Conservation (phyloP, 1,139 yeast genomes). For the Martiniozyma asiatica region DNA sequence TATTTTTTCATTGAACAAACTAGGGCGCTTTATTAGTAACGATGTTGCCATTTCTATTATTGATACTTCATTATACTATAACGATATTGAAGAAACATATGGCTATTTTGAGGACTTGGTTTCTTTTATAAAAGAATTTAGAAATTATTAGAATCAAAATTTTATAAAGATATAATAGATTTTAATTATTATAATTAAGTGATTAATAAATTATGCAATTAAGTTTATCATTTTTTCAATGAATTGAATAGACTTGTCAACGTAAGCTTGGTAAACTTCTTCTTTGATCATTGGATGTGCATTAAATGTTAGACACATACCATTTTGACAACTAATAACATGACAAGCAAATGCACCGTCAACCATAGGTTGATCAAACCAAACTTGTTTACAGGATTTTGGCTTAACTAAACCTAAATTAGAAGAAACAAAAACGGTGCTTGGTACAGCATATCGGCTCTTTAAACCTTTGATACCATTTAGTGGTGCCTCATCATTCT, state of each 20-base stretch:
- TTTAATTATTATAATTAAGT: no score
- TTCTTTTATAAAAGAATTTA: conserved; percentile 22
- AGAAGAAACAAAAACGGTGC: conserved; percentile 7
- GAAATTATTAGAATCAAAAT: not conserved
- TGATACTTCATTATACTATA: conserved; percentile 11
- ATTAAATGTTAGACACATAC: conserved; percentile 5
- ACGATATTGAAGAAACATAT: conserved; percentile 13
- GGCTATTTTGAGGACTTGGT: conserved; percentile 22
- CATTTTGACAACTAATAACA: conserved; percentile 2
- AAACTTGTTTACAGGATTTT: not conserved
- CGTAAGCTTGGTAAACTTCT: conserved; percentile 3
- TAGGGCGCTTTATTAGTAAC: conserved; percentile 24
- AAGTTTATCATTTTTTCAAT: conserved; percentile 1
- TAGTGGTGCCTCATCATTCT: not conserved
- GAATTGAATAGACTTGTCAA: conserved; percentile 1
- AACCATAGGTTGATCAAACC: conserved; percentile 12
- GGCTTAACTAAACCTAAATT: conserved; percentile 6
- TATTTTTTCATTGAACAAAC: conserved; percentile 15
- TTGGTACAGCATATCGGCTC: conserved; percentile 6
- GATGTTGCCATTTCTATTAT: conserved; percentile 14
- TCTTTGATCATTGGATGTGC: conserved; percentile 6
- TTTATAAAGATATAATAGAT: conserved; percentile 2
- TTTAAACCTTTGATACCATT: conserved; percentile 4
- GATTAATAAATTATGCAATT: no score
- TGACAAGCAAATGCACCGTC: conserved; percentile 9